Evolutionary conservation across 352 stramenopile genomes (phyloP).

Genomic region (Globisporangium irregulare): DNA sequence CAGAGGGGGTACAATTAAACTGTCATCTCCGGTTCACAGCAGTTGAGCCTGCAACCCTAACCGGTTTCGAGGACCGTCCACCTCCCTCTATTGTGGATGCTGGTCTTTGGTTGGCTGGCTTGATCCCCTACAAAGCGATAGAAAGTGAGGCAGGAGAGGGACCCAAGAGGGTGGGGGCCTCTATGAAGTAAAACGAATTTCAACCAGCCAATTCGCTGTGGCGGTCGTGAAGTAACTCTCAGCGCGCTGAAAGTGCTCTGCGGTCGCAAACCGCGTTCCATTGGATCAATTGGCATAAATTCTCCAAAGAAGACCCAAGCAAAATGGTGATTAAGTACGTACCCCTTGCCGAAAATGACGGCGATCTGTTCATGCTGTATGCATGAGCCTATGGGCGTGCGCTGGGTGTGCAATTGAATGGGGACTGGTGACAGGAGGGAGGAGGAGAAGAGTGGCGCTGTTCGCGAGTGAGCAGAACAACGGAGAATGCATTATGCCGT

Average conservation of each 20-base stretch:
- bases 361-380: background rate
- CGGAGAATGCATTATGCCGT: background rate
- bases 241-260: conserved; percentile 14
- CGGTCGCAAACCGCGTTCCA: conserved; percentile 27
- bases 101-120: conserved; percentile 13
- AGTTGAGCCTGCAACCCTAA: background rate
- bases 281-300: conserved; percentile 81
- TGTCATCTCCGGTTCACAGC: background rate
- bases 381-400: background rate
- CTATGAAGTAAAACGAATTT: conserved; percentile 61
- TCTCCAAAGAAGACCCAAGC: conserved; percentile 86
- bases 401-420: background rate
- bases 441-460: background rate
- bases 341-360: conserved; percentile 1
- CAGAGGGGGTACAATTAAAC: background rate
- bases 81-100: background rate
- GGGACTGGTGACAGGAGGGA: background rate
- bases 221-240: conserved; percentile 43
- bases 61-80: conserved; percentile 1
- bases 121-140: background rate
- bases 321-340: conserved; percentile 92
- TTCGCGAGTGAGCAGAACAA: background rate
- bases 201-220: conserved; percentile 76
- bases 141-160: conserved; percentile 1
- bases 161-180: conserved; percentile 3